Evolutionary conservation across 2,329 filamentous ascomycete genomes (phyloP).

Genomic region (Fusarium oligoseptatum): DNA sequence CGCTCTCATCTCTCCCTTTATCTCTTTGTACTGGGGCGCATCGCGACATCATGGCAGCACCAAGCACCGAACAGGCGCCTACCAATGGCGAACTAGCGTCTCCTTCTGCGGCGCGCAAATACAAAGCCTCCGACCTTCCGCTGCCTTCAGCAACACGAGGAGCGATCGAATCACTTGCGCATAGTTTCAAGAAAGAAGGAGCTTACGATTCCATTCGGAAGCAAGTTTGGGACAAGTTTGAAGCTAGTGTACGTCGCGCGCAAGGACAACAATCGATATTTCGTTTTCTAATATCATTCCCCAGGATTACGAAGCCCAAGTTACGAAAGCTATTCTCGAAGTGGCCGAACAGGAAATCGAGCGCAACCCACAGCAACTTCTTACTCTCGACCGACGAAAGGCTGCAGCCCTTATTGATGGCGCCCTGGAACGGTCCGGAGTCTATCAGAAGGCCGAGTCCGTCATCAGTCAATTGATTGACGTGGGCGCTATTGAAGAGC

Average conservation of each 20-base stretch:
- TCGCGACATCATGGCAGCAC: constrained; percentile 35
- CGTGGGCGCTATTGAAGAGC: constrained; percentile 74
- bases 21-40: constrained; percentile 10
- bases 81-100: constrained; percentile 30
- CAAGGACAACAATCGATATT: constrained; percentile 38
- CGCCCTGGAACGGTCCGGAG: constrained; percentile 79
- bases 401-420: constrained; percentile 83
- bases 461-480: constrained; percentile 78
- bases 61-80: constrained; percentile 41
- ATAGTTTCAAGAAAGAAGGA: constrained; percentile 88
- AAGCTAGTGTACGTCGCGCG: constrained; percentile 69
- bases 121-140: constrained; percentile 82
- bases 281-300: not conserved
- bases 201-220: constrained; percentile 85
- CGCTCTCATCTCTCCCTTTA: constrained; percentile 26
- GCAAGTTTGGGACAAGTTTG: constrained; percentile 81
- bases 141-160: constrained; percentile 78
- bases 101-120: constrained; percentile 58
- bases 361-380: constrained; percentile 76
- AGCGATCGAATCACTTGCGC: constrained; percentile 81
- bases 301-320: constrained; percentile 77
- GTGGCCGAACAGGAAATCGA: constrained; percentile 82
- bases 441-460: constrained; percentile 79
- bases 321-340: constrained; percentile 75
- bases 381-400: constrained; percentile 80